Conservation (phyloP, 345 rosid genomes). For the Camelina neglecta region DNA sequence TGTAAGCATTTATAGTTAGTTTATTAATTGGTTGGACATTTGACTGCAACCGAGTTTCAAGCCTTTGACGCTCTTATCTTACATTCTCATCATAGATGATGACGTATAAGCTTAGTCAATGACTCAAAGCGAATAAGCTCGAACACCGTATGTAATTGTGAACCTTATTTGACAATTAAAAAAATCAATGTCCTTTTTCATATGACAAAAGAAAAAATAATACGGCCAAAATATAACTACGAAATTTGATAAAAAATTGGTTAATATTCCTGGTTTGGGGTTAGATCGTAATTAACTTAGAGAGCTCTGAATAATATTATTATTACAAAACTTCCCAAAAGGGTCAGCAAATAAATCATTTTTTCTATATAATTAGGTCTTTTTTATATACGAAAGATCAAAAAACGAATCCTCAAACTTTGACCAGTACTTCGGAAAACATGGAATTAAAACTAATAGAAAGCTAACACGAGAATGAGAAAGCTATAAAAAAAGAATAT, state of each 20-base stretch:
- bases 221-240: too few relatives aligned
- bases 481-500: background rate
- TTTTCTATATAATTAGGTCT: background rate
- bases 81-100: slow-evolving; percentile 14
- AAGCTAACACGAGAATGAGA: slow-evolving; percentile 20
- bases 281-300: too few relatives aligned
- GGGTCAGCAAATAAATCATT: background rate
- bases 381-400: slow-evolving; percentile 8
- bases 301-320: too few relatives aligned
- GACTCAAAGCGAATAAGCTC: background rate
- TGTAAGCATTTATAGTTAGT: background rate
- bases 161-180: background rate
- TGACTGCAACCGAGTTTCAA: slow-evolving; percentile 35
- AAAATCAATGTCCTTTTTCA: background rate
- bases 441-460: slow-evolving; percentile 18
- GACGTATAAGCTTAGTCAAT: slow-evolving; percentile 18
- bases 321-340: background rate
- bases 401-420: slow-evolving; percentile 36
- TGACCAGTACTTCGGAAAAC: slow-evolving; percentile 30
- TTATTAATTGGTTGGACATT: slow-evolving; percentile 23
- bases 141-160: background rate
- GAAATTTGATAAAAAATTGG: too few relatives aligned
- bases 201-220: background rate
- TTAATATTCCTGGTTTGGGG: too few relatives aligned
- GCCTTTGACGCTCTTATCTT: slow-evolving; percentile 25